phyloP scores from a whole-genome alignment of 805 yeast genomes.

The Nematodospora valgi region DNA sequence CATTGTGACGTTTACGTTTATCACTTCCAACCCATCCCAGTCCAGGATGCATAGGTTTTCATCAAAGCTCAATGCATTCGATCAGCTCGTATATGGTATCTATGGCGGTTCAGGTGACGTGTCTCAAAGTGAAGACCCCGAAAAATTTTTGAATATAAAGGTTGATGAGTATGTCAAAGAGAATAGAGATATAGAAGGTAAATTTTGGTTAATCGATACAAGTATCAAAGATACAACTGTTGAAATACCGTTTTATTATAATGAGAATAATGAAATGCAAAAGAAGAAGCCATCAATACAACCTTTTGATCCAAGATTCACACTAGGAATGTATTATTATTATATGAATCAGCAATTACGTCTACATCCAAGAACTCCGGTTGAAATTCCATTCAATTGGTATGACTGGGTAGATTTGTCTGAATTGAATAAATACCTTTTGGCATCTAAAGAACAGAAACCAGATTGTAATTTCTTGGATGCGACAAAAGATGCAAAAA shows the following conservation, averaged over 20 bases:
- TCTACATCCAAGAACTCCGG: conserved; percentile 7
- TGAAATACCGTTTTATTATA: conserved; percentile 14
- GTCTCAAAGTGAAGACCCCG: conserved; percentile 11
- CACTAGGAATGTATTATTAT: conserved; percentile 21
- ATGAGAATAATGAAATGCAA: conserved; percentile 1
- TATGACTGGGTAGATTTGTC: conserved; percentile 52
- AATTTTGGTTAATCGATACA: conserved; percentile 21
- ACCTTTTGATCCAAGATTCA: conserved; percentile 31
- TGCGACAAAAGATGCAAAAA: conserved; percentile 18
- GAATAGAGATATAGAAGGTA: conserved; percentile 19
- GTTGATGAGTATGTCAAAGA: conserved; percentile 14
- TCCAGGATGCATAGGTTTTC: not conserved
- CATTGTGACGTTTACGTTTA: conserved; percentile 1
- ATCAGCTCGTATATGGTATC: not conserved
- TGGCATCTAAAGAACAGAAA: conserved; percentile 19
- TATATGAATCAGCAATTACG: conserved; percentile 10
- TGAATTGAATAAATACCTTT: conserved; percentile 30
- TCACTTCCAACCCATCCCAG: not conserved
- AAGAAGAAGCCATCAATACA: conserved; percentile 19
- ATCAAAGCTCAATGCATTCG: conserved; percentile 3
- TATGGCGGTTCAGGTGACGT: not conserved
- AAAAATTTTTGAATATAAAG: conserved; percentile 12
- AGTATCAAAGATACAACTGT: conserved; percentile 8
- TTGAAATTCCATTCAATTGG: conserved; percentile 48
- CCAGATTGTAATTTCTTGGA: conserved; percentile 46